Evolutionary conservation across 2,329 filamentous ascomycete genomes (phyloP).

Genomic region (Cucurbitaria berberidis): DNA sequence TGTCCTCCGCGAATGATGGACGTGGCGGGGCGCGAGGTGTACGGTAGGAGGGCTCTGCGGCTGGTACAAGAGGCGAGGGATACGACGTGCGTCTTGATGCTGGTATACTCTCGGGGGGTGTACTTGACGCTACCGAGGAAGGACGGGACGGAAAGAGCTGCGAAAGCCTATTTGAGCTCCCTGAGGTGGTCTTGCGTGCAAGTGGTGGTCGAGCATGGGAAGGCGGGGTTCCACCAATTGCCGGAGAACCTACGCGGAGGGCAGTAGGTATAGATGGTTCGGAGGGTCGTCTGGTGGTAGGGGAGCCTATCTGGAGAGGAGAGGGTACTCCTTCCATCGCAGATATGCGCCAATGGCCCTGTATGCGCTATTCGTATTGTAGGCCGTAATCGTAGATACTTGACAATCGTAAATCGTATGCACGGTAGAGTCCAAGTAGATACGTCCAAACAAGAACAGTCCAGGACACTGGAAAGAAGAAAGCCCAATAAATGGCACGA

Average conservation of each 20-base stretch:
- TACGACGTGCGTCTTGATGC: constrained; percentile 36
- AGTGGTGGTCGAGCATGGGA: constrained; percentile 31
- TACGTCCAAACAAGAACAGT: neutral
- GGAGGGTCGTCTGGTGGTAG: constrained; percentile 27
- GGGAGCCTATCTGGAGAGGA: constrained; percentile 40
- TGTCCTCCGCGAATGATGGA: constrained; percentile 38
- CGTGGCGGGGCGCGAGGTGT: constrained; percentile 41
- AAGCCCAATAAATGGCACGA: neutral
- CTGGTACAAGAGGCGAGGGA: constrained; percentile 37
- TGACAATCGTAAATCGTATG: neutral
- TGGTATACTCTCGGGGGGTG: constrained; percentile 21
- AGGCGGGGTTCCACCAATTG: constrained; percentile 16
- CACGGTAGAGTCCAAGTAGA: neutral
- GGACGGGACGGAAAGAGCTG: constrained; percentile 47
- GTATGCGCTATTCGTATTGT: neutral
- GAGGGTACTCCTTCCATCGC: constrained; percentile 40
- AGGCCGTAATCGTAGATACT: neutral
- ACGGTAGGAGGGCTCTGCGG: constrained; percentile 36
- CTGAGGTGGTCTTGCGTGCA: constrained; percentile 37
- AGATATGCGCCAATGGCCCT: neutral
- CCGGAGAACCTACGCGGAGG: constrained; percentile 41
- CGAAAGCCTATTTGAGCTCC: constrained; percentile 42
- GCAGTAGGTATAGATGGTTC: constrained; percentile 32
- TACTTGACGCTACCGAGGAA: constrained; percentile 33
- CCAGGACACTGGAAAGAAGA: neutral